Evolutionary conservation across 208 protist genomes (phyloP).

Genomic region (Naegleria lovaniensis): DNA sequence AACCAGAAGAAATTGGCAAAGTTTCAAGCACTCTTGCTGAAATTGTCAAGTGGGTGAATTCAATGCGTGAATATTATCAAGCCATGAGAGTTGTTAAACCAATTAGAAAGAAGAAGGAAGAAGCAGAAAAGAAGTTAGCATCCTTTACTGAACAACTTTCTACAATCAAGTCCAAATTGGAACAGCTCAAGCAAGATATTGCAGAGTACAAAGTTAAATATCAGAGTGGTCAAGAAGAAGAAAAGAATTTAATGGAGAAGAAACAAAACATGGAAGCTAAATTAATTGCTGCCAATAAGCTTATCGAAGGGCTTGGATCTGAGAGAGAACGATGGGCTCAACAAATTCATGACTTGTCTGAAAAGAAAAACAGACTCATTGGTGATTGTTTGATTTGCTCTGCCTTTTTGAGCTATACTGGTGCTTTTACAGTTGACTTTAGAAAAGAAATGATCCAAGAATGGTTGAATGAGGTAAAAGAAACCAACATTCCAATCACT

Average conservation of each 20-base stretch:
- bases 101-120: conserved; percentile 81
- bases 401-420: conserved; percentile 93
- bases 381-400: conserved; percentile 94
- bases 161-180: conserved; percentile 78
- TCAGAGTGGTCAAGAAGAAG: conserved; percentile 77
- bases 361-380: conserved; percentile 73
- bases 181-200: conserved; percentile 69
- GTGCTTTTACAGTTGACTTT: conserved; percentile 93
- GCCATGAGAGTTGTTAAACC: conserved; percentile 93
- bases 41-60: conserved; percentile 92
- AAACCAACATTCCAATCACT: conserved; percentile 76
- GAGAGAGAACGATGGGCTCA: conserved; percentile 91
- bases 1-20: not conserved
- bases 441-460: conserved; percentile 80
- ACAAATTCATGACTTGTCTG: conserved; percentile 76
- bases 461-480: conserved; percentile 79
- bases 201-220: conserved; percentile 56
- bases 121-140: conserved; percentile 72
- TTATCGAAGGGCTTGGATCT: conserved; percentile 91
- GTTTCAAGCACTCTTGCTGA: conserved; percentile 37
- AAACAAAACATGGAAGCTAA: conserved; percentile 87
- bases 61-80: conserved; percentile 94
- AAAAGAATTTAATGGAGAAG: conserved; percentile 76
- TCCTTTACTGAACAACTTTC: conserved; percentile 76
- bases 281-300: conserved; percentile 84